Base-by-base conservation (phyloP, 2,329 filamentous ascomycete genomes). In the Paracamarosporium sp. region DNA sequence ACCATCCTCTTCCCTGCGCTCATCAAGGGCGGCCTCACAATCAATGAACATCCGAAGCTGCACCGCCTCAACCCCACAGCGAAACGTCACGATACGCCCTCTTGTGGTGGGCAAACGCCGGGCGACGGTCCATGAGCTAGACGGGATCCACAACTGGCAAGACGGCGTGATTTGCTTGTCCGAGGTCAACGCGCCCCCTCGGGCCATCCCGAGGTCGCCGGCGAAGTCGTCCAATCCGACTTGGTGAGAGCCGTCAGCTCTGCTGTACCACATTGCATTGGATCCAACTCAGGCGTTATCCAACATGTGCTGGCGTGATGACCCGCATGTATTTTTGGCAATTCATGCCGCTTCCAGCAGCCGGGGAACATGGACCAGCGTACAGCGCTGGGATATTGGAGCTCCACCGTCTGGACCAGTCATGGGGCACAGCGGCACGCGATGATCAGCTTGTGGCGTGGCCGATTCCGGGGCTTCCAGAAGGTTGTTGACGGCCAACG, bases 371-470 rank as follows among this genome's bases (percentile, higher is more conserved):
- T n/a, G 40, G 40, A 27, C 40, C 40, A 43, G 40, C 40, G 24
- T 12, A n/a, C 40, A 33, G 44, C n/a, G n/a, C n/a, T n/a, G 46
- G 46, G 46, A 31, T 51, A 51, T 51, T 40, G 48, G 36, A 31
- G 36, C 24, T 51, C 48, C 48, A 30, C 35, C 35, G 8, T 41
- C 36, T 33, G 13, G 48, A 41, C 48, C 48, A 51, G 25, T 41
- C 35, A 28, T 11, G 36, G 25, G 48, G 36, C 25, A 35, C 24
- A 31, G 25, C 25, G 8, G 35, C 9, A 11, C 35, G 35, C 48
- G 48, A 51, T 41, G 48, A 51, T 51, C 48, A 40, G 36, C 48
- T 41, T 31, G 35, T 50, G 47, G 33, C 47, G 22, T 50, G 47
- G 44, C 48, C 36, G 25, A 31, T 12, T 33, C 36, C 36, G 48